These are phyloP conservation scores for Trichosporon sp. DNA, from an alignment of 1,284 basidiomycete genomes.

Conservation along the genomic window DNA sequence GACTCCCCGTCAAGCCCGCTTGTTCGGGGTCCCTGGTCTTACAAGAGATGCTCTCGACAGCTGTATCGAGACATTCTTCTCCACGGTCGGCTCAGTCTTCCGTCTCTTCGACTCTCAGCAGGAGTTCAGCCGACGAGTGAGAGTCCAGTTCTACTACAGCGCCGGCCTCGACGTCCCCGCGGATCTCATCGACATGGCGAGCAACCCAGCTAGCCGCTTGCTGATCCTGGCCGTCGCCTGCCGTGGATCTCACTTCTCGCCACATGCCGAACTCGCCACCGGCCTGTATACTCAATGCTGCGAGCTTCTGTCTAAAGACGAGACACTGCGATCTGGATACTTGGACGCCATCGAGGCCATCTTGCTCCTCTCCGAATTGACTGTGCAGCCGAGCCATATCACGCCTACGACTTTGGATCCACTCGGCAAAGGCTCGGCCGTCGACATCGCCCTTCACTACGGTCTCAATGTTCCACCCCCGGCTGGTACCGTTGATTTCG, in stretches of 20 bases:
- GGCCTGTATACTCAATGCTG: slow-evolving; percentile 6
- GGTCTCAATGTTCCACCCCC: slow-evolving; percentile 5
- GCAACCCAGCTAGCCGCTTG: slow-evolving; percentile 8
- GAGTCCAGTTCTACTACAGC: slow-evolving; percentile 9
- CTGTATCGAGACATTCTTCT: slow-evolving; percentile 13
- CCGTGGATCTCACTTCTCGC: slow-evolving; percentile 9
- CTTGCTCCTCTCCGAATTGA: slow-evolving; percentile 9
- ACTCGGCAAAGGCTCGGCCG: slow-evolving; percentile 13
- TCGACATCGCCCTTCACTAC: slow-evolving; percentile 12
- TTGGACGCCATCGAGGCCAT: slow-evolving; percentile 12
- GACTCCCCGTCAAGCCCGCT: not conserved
- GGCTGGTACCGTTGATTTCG: not conserved
- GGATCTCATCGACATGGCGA: slow-evolving; percentile 7
- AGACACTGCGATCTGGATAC: not conserved
- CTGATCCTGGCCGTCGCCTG: slow-evolving; percentile 12
- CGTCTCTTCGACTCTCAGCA: not conserved
- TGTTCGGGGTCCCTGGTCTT: slow-evolving; percentile 11
- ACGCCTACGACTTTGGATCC: slow-evolving; percentile 6
- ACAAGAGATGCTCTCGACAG: slow-evolving; percentile 9
- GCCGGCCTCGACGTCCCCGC: slow-evolving; percentile 10
- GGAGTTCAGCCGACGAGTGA: slow-evolving; percentile 4
- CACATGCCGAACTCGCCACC: not conserved
- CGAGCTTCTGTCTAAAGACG: not conserved
- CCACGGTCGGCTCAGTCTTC: slow-evolving; percentile 10
- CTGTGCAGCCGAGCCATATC: not conserved